phyloP scores from a whole-genome alignment of 2,329 filamentous ascomycete species.

The Mollisia scopiformis region DNA sequence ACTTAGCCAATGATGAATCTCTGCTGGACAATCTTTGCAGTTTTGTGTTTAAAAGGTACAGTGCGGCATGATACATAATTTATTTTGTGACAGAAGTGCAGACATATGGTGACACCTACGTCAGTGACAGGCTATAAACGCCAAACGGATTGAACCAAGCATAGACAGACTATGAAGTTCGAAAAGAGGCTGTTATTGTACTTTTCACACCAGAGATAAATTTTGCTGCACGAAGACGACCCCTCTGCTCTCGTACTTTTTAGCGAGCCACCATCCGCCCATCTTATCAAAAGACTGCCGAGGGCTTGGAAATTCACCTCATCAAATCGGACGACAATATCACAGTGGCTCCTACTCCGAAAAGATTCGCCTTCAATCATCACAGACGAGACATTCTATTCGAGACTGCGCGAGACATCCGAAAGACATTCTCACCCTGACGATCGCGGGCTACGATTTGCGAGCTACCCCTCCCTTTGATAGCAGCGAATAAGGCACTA shows the following conservation, averaged over 20 bases:
- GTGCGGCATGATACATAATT: background rate
- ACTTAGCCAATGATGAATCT: slow-evolving; percentile 15
- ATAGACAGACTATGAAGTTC: background rate
- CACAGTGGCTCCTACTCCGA: background rate
- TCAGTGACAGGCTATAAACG: background rate
- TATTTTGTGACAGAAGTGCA: background rate
- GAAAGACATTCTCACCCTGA: too few relatives aligned
- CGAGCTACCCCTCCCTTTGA: background rate
- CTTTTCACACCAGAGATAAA: background rate
- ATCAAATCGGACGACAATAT: background rate
- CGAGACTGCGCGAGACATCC: too few relatives aligned
- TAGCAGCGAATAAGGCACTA: background rate
- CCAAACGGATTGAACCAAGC: background rate
- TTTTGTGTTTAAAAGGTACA: background rate
- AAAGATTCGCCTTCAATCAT: background rate
- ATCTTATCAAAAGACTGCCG: background rate
- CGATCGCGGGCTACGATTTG: too few relatives aligned
- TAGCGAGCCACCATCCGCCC: background rate
- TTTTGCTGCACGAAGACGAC: background rate
- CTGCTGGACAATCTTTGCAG: background rate
- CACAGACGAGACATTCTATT: background rate
- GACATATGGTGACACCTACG: slow-evolving; percentile 6
- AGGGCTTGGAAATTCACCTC: background rate
- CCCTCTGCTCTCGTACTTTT: background rate
- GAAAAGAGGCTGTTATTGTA: background rate